A percentile compares a stretch with the other conserved stretches of the same genome.
These are phyloP conservation scores for Cordyceps fumosorosea DNA, from an alignment of 2,329 filamentous ascomycete species.

Conservation along the genomic window DNA sequence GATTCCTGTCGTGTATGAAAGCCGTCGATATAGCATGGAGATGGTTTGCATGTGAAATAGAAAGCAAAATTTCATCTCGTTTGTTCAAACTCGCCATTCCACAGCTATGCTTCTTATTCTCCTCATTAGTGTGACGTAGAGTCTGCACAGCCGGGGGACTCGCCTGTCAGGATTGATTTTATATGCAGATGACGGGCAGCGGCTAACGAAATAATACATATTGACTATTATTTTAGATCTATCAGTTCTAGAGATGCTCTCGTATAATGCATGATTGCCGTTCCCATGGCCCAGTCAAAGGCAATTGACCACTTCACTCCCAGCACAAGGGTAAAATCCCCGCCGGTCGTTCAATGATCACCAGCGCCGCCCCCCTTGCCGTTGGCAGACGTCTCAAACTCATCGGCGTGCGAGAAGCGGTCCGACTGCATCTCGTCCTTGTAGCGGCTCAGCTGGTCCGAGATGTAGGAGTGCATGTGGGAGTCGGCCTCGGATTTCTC, in stretches of 20 bases:
- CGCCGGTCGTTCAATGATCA: not conserved
- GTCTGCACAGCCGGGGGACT: not conserved
- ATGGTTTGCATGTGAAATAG: conserved; percentile 18
- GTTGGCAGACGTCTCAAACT: conserved; percentile 38
- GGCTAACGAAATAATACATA: not conserved
- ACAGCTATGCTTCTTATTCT: too few relatives aligned
- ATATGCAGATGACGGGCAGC: not conserved
- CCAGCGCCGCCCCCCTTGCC: not conserved
- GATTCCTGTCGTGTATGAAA: conserved; percentile 13
- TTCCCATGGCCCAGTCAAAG: not conserved
- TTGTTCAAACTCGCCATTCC: not conserved
- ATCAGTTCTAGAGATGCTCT: conserved; percentile 2
- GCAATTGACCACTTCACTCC: not conserved
- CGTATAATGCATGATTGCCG: not conserved
- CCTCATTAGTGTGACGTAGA: not conserved
- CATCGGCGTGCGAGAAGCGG: conserved; percentile 32
- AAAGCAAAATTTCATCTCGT: conserved; percentile 15
- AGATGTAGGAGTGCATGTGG: conserved; percentile 76
- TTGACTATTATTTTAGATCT: not conserved
- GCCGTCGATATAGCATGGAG: conserved; percentile 11
- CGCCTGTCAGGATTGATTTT: not conserved
- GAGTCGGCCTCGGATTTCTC: conserved; percentile 52
- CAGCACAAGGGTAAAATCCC: not conserved
- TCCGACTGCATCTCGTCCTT: conserved; percentile 28
- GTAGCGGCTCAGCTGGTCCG: conserved; percentile 70